A percentile compares a stretch with the other conserved stretches of the same genome.
phyloP scores from a whole-genome alignment of 1,284 basidiomycete genomes.

The Filobasidium uniguttulatum region DNA sequence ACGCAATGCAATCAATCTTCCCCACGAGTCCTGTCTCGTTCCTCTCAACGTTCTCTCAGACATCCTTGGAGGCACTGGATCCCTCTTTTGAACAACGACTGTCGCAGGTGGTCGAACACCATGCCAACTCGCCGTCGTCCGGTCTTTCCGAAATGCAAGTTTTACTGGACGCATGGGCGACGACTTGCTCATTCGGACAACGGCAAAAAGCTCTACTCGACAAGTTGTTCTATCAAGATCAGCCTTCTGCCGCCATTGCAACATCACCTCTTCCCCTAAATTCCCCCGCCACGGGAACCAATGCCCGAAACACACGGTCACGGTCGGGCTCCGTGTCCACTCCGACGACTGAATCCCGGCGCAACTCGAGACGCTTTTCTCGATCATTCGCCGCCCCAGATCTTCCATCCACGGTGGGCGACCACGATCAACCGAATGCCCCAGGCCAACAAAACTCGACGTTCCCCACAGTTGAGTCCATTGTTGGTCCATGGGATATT shows the following conservation, averaged over 20 bases:
- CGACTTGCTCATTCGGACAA: conserved; percentile 63
- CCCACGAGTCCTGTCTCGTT: conserved; percentile 49
- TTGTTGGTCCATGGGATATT: conserved; percentile 53
- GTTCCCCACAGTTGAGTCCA: conserved; percentile 8
- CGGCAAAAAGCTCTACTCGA: conserved; percentile 3
- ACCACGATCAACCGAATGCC: background rate
- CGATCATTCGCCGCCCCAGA: conserved; percentile 18
- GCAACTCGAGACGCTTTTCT: background rate
- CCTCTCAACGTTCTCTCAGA: conserved; percentile 64
- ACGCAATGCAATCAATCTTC: conserved; percentile 59
- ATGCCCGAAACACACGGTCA: background rate
- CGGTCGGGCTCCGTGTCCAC: background rate
- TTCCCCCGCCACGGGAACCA: background rate
- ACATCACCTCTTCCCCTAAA: background rate
- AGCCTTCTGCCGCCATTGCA: background rate
- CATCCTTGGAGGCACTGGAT: conserved; percentile 57
- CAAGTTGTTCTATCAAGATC: background rate
- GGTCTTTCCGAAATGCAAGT: background rate
- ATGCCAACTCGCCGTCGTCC: background rate
- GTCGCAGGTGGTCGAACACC: conserved; percentile 48
- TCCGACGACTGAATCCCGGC: background rate
- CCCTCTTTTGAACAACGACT: conserved; percentile 69
- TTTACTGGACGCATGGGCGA: conserved; percentile 54
- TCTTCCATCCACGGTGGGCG: conserved; percentile 18
- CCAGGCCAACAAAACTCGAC: background rate